phyloP scores from a whole-genome alignment of 78 protist genomes.

The Neovahlkampfia damariscottae region DNA sequence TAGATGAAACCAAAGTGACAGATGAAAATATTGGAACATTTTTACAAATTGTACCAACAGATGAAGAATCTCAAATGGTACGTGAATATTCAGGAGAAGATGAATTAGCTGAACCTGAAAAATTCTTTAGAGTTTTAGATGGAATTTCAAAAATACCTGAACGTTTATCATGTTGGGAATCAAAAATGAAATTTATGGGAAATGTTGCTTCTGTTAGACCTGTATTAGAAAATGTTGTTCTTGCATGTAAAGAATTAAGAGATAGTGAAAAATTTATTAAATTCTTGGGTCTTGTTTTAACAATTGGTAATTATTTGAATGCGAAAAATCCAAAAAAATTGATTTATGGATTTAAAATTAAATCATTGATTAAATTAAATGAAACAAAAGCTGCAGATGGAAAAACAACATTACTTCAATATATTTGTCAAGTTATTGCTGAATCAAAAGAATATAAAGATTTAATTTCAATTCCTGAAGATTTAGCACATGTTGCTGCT shows the following conservation, averaged over 20 bases:
- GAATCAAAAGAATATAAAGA: not conserved
- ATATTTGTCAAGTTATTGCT: not conserved
- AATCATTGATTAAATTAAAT: not conserved
- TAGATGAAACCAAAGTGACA: not conserved
- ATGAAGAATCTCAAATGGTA: not conserved
- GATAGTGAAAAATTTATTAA: not conserved
- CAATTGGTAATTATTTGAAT: not conserved
- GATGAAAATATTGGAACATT: not conserved
- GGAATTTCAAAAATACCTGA: not conserved
- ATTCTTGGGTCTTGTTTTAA: not conserved
- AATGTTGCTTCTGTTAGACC: not conserved
- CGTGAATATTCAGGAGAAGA: not conserved
- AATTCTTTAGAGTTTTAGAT: not conserved
- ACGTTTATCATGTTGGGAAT: not conserved
- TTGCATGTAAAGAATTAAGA: not conserved
- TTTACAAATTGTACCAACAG: not conserved
- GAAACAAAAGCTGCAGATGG: not conserved
- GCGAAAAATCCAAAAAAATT: not conserved
- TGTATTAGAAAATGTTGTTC: not conserved
- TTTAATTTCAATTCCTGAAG: no score
- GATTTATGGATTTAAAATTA: not conserved
- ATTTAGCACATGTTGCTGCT: not conserved
- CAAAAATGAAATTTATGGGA: not conserved
- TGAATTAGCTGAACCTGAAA: slow-evolving; percentile 2
- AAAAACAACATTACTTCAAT: not conserved